These are phyloP conservation scores for Alternaria arbusti DNA, from an alignment of 2,329 filamentous ascomycete species.

Conservation along the genomic window DNA sequence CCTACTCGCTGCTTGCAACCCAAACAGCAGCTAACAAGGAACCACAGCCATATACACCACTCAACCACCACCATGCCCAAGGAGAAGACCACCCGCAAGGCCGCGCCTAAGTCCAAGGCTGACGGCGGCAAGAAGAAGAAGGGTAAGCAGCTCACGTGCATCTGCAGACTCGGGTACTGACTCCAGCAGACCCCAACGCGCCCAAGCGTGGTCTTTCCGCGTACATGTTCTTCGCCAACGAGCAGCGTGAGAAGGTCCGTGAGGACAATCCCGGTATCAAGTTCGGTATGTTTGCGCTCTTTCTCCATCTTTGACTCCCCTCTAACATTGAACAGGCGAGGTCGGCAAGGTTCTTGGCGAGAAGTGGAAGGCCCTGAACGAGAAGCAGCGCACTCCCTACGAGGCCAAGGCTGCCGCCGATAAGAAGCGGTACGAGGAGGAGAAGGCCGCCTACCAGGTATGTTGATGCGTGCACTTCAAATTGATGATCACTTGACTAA, in stretches of 20 bases:
- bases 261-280: conserved; percentile 98
- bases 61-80: conserved; percentile 67
- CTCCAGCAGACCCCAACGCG: conserved; percentile 81
- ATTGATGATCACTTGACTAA: conserved; percentile 19
- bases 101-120: conserved; percentile 52
- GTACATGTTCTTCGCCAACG: conserved; percentile 99
- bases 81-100: conserved; percentile 67
- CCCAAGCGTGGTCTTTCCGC: conserved; percentile 99
- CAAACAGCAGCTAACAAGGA: conserved; percentile 14
- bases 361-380: conserved; percentile 96
- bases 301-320: neutral
- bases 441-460: conserved; percentile 79
- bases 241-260: conserved; percentile 96
- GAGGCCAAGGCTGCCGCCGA: conserved; percentile 95
- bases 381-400: conserved; percentile 91
- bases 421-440: conserved; percentile 99
- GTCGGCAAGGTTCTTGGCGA: conserved; percentile 98
- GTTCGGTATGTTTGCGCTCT: conserved; percentile 70
- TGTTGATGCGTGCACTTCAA: neutral
- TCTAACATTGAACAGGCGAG: conserved; percentile 67
- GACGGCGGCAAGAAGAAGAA: conserved; percentile 73
- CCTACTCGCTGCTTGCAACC: neutral
- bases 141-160: conserved; percentile 56
- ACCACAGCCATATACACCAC: conserved; percentile 19
- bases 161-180: conserved; percentile 12